A percentile compares a stretch with the other conserved stretches of the same genome.
Conservation (phyloP, 495 filamentous ascomycete species). For the Aspergillus homomorphus region DNA sequence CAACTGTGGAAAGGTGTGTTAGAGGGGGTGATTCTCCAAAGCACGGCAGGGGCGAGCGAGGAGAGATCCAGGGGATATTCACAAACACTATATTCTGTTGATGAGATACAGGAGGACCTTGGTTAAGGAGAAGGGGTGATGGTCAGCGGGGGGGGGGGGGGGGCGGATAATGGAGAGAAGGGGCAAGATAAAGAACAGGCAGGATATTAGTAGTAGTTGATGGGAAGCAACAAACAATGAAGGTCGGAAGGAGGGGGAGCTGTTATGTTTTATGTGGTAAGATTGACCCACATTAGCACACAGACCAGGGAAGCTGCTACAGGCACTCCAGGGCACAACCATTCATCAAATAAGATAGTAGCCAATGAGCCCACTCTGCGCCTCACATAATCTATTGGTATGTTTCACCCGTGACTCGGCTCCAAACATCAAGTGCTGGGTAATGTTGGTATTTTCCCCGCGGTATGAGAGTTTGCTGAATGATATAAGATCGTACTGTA, state of each 20-base stretch:
- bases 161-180: constrained; percentile 11
- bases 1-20: constrained; percentile 1
- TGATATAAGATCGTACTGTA: background rate
- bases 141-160: constrained; percentile 6
- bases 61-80: background rate
- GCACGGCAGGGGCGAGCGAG: too few species aligned
- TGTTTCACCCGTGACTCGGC: constrained; percentile 26
- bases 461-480: background rate
- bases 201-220: constrained; percentile 11
- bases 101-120: background rate
- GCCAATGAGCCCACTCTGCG: constrained; percentile 25
- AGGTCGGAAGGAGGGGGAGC: constrained; percentile 25
- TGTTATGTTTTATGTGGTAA: constrained; percentile 31
- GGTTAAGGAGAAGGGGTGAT: background rate
- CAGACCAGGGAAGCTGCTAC: constrained; percentile 28
- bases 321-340: constrained; percentile 16
- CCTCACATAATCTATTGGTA: constrained; percentile 24
- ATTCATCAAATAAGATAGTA: constrained; percentile 16
- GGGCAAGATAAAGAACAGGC: constrained; percentile 4
- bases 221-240: constrained; percentile 20
- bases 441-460: background rate
- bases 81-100: background rate
- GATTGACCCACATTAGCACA: constrained; percentile 25
- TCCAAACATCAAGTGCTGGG: background rate
- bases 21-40: background rate